A percentile compares a stretch with the other conserved stretches of the same genome.
Evolutionary conservation across 352 stramenopile species (phyloP).

Genomic region (Phytopythium delawarense): DNA sequence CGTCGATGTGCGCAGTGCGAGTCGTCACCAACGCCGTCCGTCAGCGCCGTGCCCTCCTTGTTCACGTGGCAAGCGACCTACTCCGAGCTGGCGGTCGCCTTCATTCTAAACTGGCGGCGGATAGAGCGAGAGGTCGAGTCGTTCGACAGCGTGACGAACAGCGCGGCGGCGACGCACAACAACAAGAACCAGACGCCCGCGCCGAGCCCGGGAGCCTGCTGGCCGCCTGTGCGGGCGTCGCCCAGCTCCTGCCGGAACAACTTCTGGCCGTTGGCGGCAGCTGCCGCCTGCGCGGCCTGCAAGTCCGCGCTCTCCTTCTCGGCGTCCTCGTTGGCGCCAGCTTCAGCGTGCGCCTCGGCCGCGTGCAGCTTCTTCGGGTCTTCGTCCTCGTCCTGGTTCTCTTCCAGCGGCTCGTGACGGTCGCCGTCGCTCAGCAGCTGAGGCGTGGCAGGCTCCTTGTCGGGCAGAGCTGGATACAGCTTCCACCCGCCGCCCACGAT

Average conservation of each 20-base stretch:
- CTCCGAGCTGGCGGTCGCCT: constrained; percentile 26
- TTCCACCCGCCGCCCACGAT: constrained; percentile 50
- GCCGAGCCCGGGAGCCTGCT: constrained; percentile 16
- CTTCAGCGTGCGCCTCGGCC: constrained; percentile 34
- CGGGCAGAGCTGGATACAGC: constrained; percentile 17
- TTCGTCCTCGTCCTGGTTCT: constrained; percentile 11
- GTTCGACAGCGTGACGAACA: constrained; percentile 69
- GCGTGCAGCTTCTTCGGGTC: constrained; percentile 28
- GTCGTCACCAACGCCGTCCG: not conserved
- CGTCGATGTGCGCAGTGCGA: not conserved
- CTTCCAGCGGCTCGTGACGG: constrained; percentile 8
- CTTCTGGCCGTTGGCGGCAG: constrained; percentile 15
- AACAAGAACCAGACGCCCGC: constrained; percentile 51
- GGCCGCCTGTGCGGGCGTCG: constrained; percentile 14
- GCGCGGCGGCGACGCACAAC: constrained; percentile 37
- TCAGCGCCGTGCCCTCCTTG: not conserved
- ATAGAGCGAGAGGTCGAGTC: constrained; percentile 54
- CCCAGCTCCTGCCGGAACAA: constrained; percentile 45
- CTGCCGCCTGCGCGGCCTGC: constrained; percentile 19
- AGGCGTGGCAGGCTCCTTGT: constrained; percentile 4
- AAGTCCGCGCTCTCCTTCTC: constrained; percentile 32
- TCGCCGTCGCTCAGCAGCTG: constrained; percentile 12
- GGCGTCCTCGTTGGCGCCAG: constrained; percentile 34
- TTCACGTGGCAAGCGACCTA: constrained; percentile 6
- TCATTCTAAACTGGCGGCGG: constrained; percentile 42